phyloP scores from a whole-genome alignment of 352 stramenopile genomes.

The Lagenidium giganteum region DNA sequence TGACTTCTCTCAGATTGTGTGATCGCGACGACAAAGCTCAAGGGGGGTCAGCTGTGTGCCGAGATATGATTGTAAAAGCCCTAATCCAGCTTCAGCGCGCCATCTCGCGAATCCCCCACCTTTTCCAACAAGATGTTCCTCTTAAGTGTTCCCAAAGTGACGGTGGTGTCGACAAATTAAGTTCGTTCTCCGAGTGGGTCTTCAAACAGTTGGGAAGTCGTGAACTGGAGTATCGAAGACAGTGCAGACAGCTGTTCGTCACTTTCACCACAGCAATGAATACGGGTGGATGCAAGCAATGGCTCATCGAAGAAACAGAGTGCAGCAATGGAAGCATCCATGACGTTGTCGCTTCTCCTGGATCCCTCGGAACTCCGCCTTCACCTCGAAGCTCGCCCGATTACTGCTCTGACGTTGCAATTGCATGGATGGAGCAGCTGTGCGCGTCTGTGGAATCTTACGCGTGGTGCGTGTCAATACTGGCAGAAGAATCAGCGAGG shows the following conservation, averaged over 20 bases:
- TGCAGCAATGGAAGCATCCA: too few relatives aligned
- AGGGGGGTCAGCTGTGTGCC: too few relatives aligned
- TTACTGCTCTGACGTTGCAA: constrained; percentile 11
- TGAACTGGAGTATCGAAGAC: constrained; percentile 11
- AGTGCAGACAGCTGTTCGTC: constrained; percentile 17
- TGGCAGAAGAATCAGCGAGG: too few relatives aligned
- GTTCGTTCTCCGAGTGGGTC: constrained; percentile 12
- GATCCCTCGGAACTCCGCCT: too few relatives aligned
- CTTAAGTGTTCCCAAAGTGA: neutral
- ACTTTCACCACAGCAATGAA: constrained; percentile 11
- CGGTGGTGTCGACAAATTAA: neutral
- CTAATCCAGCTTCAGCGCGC: constrained; percentile 54
- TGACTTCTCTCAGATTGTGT: constrained; percentile 57
- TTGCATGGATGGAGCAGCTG: constrained; percentile 66
- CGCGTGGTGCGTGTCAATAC: constrained; percentile 49
- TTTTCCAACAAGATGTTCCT: too few relatives aligned
- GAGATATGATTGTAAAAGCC: constrained; percentile 63
- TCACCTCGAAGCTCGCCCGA: too few relatives aligned
- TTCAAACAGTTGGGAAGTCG: constrained; percentile 13
- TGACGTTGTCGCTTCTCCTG: too few relatives aligned
- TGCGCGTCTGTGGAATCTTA: constrained; percentile 53
- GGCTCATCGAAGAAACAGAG: too few relatives aligned
- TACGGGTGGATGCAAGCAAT: too few relatives aligned
- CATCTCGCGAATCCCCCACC: constrained; percentile 38
- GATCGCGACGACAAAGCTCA: constrained; percentile 40